These are phyloP conservation scores for Plasmodium sp. DNA, from an alignment of 169 alveolate species.

Conservation along the genomic window DNA sequence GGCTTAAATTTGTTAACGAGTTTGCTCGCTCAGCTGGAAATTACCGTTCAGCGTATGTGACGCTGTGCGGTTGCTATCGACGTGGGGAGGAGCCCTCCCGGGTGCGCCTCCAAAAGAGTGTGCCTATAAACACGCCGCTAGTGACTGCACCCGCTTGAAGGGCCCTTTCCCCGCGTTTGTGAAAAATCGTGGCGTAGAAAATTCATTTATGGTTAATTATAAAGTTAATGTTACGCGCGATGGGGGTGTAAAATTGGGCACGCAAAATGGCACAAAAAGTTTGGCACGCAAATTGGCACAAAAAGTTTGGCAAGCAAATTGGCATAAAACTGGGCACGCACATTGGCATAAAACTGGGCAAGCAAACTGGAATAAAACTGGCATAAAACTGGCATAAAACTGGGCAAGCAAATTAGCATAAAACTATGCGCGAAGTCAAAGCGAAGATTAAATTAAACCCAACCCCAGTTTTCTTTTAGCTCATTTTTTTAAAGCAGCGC, in stretches of 20 bases:
- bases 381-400: too few species aligned
- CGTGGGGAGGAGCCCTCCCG: background rate
- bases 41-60: conserved; percentile 13
- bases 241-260: background rate
- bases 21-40: conserved; percentile 9
- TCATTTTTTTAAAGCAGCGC: background rate
- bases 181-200: background rate
- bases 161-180: background rate
- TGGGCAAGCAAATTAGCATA: background rate
- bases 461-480: background rate
- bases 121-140: background rate
- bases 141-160: background rate
- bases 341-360: background rate
- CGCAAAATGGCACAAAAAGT: background rate
- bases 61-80: background rate
- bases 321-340: too few species aligned
- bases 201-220: conserved; percentile 17
- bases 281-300: background rate
- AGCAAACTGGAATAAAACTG: background rate
- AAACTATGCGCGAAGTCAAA: background rate
- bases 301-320: background rate
- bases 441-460: background rate
- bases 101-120: background rate
- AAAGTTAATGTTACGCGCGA: background rate
- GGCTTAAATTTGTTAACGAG: conserved; percentile 16